A percentile compares a stretch with the other conserved stretches of the same genome.
phyloP scores from a whole-genome alignment of 1,284 basidiomycete species.

The Cryptococcus amylolentus region DNA sequence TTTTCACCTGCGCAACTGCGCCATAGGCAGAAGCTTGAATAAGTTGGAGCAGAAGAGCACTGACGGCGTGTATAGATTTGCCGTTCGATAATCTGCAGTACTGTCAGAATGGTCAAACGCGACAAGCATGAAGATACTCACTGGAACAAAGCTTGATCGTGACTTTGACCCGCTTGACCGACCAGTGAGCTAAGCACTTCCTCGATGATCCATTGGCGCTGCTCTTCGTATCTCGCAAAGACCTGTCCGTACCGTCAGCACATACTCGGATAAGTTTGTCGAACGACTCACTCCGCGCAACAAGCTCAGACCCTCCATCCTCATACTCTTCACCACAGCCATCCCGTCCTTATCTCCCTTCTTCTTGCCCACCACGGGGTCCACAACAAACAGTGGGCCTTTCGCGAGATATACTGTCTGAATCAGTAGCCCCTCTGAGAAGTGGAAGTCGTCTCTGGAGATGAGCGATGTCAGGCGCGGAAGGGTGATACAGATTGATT shows the following conservation, averaged over 20 bases:
- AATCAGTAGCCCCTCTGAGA: constrained; percentile 85
- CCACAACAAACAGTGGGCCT: constrained; percentile 84
- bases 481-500: constrained; percentile 58
- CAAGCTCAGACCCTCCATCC: constrained; percentile 74
- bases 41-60: constrained; percentile 87
- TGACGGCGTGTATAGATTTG: constrained; percentile 81
- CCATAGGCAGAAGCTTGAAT: constrained; percentile 88
- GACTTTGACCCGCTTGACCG: constrained; percentile 82
- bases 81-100: constrained; percentile 50
- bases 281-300: constrained; percentile 68
- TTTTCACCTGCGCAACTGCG: constrained; percentile 50
- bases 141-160: constrained; percentile 81
- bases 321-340: constrained; percentile 66
- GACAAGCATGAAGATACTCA: constrained; percentile 46
- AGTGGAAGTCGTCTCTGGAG: constrained; percentile 56
- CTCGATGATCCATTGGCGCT: constrained; percentile 92
- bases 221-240: constrained; percentile 82
- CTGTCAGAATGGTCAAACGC: background rate
- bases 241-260: constrained; percentile 54
- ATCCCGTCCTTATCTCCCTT: constrained; percentile 59
- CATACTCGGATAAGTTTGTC: background rate
- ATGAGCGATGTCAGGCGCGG: constrained; percentile 48
- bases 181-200: constrained; percentile 87
- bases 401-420: constrained; percentile 87
- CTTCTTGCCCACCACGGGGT: constrained; percentile 53